Base-by-base conservation (phyloP, 345 rosid genomes). In the Populus ilicifolia region DNA sequence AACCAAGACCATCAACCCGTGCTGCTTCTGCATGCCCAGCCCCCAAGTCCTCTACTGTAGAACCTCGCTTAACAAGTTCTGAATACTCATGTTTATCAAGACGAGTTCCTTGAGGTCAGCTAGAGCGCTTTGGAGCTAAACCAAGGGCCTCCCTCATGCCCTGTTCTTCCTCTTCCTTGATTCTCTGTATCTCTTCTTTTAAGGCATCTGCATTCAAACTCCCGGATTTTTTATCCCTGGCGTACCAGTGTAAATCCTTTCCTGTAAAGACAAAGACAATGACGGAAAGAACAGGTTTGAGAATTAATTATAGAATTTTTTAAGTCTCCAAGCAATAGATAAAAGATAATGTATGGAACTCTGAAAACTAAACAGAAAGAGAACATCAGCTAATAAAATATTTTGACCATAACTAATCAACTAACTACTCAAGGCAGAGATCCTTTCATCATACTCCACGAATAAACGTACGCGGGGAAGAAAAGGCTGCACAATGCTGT, bases 131-230 rank as follows among this genome's bases (percentile, higher is more conserved):
- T 35, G 99, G 97, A 75, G 97, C 99, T 82, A 93, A 85, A 33
- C 99, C 99, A 79, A 96, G 94, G 73, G 97, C 98, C 85, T 93
- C 99, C 88, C 97, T 92, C 99, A 96, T 93, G 82, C 96, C 89
- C 76, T 92, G 98, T 79, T 96, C 98, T 88, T 93, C 98, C 82
- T 96, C 90, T 83, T 96, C 99, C 80, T 96, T 93, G 41, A 96
- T 82, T 83, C 97, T 89, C 81, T 83, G 85, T 75, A 93, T 91
- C 89, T 96, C 99, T 65, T 92, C 99, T 85, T 91, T 92, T 29
- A 89, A 70, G 70, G 94, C 97, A 72, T 93, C 96, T 18, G 76
- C 33, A 61, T 82, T 77, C 71, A 92, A 83, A 75, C 80, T 66
- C 80, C 44, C 77, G 7, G 88, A 66, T 9, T 85, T 87, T 77